Evolutionary conservation across 345 rosid genomes (phyloP).

Genomic region (Lepidium sativum): DNA sequence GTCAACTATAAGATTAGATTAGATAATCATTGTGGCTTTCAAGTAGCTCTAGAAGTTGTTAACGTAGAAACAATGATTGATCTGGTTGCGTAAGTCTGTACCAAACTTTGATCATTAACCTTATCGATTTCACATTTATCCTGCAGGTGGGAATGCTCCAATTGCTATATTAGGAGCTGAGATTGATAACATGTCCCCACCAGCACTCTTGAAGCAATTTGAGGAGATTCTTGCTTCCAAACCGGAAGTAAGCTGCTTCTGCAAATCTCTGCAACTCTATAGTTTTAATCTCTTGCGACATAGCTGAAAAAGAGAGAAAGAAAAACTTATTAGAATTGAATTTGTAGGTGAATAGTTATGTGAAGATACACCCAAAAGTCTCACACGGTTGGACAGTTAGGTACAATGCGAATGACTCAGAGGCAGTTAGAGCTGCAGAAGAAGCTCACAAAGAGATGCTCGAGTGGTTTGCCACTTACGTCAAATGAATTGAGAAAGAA

Average conservation of each 20-base stretch:
- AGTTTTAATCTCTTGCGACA: background rate
- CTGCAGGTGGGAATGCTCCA: slow-evolving; percentile 43
- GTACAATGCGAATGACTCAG: slow-evolving; percentile 35
- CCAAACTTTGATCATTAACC: background rate
- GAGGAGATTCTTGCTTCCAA: slow-evolving; percentile 38
- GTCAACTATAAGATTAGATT: too few species aligned
- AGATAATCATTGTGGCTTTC: background rate
- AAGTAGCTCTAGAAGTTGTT: too few species aligned
- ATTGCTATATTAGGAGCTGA: slow-evolving; percentile 57
- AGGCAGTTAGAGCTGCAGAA: slow-evolving; percentile 41
- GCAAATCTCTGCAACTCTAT: background rate
- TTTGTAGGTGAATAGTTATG: slow-evolving; percentile 31
- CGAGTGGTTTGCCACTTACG: slow-evolving; percentile 45
- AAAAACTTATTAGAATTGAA: background rate
- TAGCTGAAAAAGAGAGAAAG: background rate
- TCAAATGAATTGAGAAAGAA: slow-evolving; percentile 25
- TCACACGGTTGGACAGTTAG: slow-evolving; percentile 61
- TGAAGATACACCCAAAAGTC: slow-evolving; percentile 54
- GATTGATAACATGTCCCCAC: slow-evolving; percentile 35
- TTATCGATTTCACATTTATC: background rate
- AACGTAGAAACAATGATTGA: background rate
- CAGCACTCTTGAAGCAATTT: slow-evolving; percentile 42
- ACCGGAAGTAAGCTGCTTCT: slow-evolving; percentile 35
- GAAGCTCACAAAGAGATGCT: slow-evolving; percentile 65
- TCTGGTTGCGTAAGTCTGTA: background rate